A percentile compares a stretch with the other conserved stretches of the same genome.
phyloP scores from a whole-genome alignment of 306 rosid species.

The Erythrophleum fordii region DNA sequence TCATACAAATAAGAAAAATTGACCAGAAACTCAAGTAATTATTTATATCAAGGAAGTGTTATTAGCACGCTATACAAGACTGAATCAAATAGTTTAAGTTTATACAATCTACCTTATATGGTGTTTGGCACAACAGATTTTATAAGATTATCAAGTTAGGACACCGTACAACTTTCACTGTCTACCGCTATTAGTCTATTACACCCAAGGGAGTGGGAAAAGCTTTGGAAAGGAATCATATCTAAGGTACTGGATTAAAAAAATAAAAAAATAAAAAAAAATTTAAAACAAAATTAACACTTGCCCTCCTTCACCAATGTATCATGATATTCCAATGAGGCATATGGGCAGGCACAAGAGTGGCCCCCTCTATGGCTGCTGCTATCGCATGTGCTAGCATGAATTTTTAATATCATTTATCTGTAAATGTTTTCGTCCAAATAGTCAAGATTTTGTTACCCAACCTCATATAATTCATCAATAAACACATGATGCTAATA shows the following conservation, averaged over 20 bases:
- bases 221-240: background rate
- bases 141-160: background rate
- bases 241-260: background rate
- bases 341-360: background rate
- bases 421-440: background rate
- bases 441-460: background rate
- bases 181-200: background rate
- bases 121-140: background rate
- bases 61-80: background rate
- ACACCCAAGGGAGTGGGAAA: background rate
- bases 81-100: background rate
- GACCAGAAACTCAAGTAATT: conserved; percentile 28
- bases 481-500: background rate
- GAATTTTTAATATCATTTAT: background rate
- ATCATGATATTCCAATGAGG: background rate
- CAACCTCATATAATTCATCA: background rate
- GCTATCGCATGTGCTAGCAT: background rate
- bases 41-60: background rate
- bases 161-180: background rate
- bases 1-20: conserved; percentile 6
- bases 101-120: background rate
- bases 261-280: background rate
- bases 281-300: background rate
- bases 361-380: background rate
- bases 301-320: background rate